Base-by-base conservation (phyloP, 768 basidiomycete species). In the Mycena indigotica region DNA sequence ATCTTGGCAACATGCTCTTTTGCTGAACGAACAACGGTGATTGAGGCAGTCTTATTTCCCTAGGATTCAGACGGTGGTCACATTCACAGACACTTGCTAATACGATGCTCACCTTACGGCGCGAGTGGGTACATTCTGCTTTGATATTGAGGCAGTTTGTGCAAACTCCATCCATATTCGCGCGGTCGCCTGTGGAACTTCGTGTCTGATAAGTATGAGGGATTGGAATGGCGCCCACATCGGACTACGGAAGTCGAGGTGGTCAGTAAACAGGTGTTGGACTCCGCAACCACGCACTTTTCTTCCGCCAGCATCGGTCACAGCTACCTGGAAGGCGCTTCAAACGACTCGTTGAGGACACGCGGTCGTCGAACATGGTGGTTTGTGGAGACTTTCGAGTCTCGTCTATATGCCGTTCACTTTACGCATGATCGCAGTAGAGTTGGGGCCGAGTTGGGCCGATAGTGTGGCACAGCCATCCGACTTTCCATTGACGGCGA, bases 81-180 rank as follows among this genome's bases (percentile, higher is more conserved):
- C 24, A 24, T 26, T 21, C 53, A 23, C 5, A 35, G 10, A 28
- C 23, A 30, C 12, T 23, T 5, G 35, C 2, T 44, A 45, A 5
- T 32, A 41, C n/a, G 51, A 51, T 8, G 65, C 65, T 62, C 62
- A 84, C 84, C 73, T 84, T 83, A 17, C 76, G 72, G 16, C 79
- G 80, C 55, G 78, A 76, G 64, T 87, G 86, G 3, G 79, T 83
- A 66, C 86, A 88, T 49, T 80, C 74, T 3, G 75, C 69, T 25
- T 71, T 70, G 28, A 74, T 76, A 1, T 72, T 62, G 1, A 75
- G 71, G 61, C 86, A 88, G 61, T 86, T 86, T 0, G 84, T 78
- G 62, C 86, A 88, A 39, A 72, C 66, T 28, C 80, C 80, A 2
- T 72, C 73, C 3, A 78, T 83, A 53, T 78, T 79, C 21, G 82